phyloP scores from a whole-genome alignment of 2,329 filamentous ascomycete genomes.

The Fusarium palustre region DNA sequence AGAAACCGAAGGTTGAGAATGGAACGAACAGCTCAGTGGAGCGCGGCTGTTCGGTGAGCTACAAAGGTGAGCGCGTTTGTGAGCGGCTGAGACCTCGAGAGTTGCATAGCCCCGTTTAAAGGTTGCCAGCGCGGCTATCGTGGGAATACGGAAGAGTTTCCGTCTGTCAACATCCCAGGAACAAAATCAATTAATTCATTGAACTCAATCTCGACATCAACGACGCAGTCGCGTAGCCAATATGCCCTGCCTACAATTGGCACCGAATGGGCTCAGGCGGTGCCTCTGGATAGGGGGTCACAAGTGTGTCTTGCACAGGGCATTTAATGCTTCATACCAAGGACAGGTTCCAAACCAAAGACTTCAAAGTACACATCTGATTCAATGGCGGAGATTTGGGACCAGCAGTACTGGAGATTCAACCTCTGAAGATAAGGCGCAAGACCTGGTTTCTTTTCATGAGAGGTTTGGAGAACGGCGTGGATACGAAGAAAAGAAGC shows the following conservation, averaged over 20 bases:
- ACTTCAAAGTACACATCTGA: slow-evolving; percentile 8
- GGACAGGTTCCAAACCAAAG: slow-evolving; percentile 16
- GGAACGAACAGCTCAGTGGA: slow-evolving; percentile 45
- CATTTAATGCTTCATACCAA: slow-evolving; percentile 42
- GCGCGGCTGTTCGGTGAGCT: slow-evolving; percentile 44
- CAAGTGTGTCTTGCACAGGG: slow-evolving; percentile 51
- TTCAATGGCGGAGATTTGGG: slow-evolving; percentile 35
- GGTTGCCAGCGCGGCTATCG: neutral
- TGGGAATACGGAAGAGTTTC: slow-evolving; percentile 28
- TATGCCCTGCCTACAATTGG: slow-evolving; percentile 52
- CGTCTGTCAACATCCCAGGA: slow-evolving; percentile 3
- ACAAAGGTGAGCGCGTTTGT: slow-evolving; percentile 36
- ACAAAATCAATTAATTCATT: slow-evolving; percentile 9
- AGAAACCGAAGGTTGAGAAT: slow-evolving; percentile 42
- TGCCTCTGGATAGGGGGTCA: slow-evolving; percentile 71
- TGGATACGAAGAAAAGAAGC: neutral
- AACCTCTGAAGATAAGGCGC: neutral
- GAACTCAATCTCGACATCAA: neutral
- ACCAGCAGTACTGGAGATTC: slow-evolving; percentile 8
- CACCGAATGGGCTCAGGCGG: slow-evolving; percentile 71
- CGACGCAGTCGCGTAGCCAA: slow-evolving; percentile 3
- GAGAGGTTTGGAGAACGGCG: neutral
- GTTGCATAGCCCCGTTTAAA: slow-evolving; percentile 45
- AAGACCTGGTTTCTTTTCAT: slow-evolving; percentile 12
- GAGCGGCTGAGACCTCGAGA: slow-evolving; percentile 31